Evolutionary conservation across 768 basidiomycete species (phyloP).

Genomic region (Plicaturopsis crispa): DNA sequence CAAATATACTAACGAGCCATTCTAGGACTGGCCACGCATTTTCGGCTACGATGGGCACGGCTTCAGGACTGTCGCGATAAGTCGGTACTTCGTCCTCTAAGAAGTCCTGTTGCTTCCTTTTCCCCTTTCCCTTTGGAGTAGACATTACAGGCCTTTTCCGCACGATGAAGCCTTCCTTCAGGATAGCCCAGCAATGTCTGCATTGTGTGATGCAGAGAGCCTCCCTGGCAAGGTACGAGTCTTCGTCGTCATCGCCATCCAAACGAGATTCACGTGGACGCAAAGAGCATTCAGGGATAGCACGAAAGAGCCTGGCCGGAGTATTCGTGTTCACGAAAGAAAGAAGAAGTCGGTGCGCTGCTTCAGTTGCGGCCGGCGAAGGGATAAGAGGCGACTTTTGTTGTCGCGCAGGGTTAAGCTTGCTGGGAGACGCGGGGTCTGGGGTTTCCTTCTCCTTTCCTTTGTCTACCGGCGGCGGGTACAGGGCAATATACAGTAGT

Average conservation of each 20-base stretch:
- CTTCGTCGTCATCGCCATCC: conserved; percentile 30
- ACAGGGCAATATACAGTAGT: conserved; percentile 63
- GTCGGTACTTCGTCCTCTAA: background rate
- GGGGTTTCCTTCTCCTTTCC: conserved; percentile 12
- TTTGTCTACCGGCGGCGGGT: conserved; percentile 30
- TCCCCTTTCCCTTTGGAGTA: conserved; percentile 3
- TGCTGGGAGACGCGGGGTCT: conserved; percentile 1
- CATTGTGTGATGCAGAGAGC: conserved; percentile 44
- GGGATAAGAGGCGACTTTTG: conserved; percentile 33
- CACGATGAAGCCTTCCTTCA: conserved; percentile 46
- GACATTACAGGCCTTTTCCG: conserved; percentile 15
- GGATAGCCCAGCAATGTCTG: conserved; percentile 54
- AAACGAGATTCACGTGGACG: conserved; percentile 7
- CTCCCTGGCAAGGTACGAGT: conserved; percentile 51
- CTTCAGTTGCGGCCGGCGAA: conserved; percentile 35
- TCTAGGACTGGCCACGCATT: conserved; percentile 68
- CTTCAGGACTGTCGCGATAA: conserved; percentile 14
- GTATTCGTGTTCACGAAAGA: conserved; percentile 52
- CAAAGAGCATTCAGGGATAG: conserved; percentile 43
- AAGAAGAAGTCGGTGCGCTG: conserved; percentile 46
- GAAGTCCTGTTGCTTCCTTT: conserved; percentile 4
- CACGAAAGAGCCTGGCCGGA: conserved; percentile 42
- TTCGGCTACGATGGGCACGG: conserved; percentile 19
- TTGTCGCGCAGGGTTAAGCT: conserved; percentile 21
- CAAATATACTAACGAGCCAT: conserved; percentile 61